Percentiles rank a stretch among this genome's conserved stretches.
phyloP scores from a whole-genome alignment of 352 stramenopile species.

The Saprolegnia diclina region DNA sequence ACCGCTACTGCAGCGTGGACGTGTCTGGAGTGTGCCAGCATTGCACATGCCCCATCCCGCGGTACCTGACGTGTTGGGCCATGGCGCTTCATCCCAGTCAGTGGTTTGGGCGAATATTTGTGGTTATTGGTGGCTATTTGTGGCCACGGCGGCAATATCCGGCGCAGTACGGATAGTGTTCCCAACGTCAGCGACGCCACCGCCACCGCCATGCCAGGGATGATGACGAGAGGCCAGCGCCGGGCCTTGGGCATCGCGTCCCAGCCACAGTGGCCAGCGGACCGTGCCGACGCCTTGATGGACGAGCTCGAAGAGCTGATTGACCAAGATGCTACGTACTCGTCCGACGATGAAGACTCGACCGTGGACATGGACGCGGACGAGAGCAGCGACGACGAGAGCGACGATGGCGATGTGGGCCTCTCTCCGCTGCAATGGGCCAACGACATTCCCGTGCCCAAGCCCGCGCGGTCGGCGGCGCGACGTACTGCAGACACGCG shows the following conservation, averaged over 20 bases:
- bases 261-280: background rate
- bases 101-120: too few relatives aligned
- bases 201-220: background rate
- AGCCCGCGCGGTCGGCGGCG: background rate
- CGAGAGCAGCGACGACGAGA: background rate
- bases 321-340: background rate
- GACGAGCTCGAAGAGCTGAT: conserved; percentile 4
- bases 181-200: too few relatives aligned
- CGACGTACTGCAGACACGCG: background rate
- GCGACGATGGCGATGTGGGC: background rate
- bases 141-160: too few relatives aligned
- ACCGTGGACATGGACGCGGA: conserved; percentile 20
- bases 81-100: too few relatives aligned
- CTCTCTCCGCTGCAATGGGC: background rate
- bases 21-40: too few relatives aligned
- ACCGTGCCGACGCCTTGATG: conserved; percentile 1
- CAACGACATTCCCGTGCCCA: conserved; percentile 1
- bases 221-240: conserved; percentile 4
- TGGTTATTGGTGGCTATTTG: too few relatives aligned
- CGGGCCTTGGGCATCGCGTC: background rate
- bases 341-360: conserved; percentile 2
- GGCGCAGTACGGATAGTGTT: background rate
- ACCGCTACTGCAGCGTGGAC: too few relatives aligned
- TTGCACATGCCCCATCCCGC: too few relatives aligned
- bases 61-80: too few relatives aligned